Base-by-base conservation (phyloP, 2,329 filamentous ascomycete genomes). In the Talaromyces sp. region DNA sequence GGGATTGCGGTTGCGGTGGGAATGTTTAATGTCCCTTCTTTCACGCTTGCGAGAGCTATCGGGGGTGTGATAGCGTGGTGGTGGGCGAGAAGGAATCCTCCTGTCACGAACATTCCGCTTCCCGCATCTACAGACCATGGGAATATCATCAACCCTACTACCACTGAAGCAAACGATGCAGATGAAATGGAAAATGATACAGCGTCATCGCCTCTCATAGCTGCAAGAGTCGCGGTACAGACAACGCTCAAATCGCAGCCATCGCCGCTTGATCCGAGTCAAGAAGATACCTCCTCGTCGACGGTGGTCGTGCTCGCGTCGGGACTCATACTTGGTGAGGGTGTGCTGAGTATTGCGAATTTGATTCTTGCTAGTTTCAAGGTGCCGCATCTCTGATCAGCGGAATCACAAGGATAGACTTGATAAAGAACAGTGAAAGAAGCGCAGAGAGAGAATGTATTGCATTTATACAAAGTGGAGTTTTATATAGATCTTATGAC, bases 21-120 rank as follows among this genome's bases (percentile, higher is more conserved):
- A 58, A 99, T 99, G 88, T 99, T 98, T 79, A 99, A 98, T 72
- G 92, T 94, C 0, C 95, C 95, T 0, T 96, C 92, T 0, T 99
- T 99, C 75, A 99, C 95, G 0, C 82, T 99, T 43, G 93, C 95
- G 0, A 84, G 95, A 68, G 91, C 92, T 0, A 87, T 92, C 10
- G 95, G 95, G 2, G 95, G 95, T 0, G 68, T 89, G 51, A 79
- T 89, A 62, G 89, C 87, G 68, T 93, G 91, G 84, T 95, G 91
- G 79, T 97, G 93, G 93, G 83, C 77, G 6, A 82, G 81, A 70
- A 54, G 47, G 51, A 47, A 15, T 34, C 19, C 53, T 22, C n/a
- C 13, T 56, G 29, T 6, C 1, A 17, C 31, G 22, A n/a, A 43
- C 17, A 7, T 43, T 7, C 27, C 34, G 40, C 27, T 31, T 43